Base-by-base conservation (phyloP, 148 eudicot species). In the Bassia scoparia region DNA sequence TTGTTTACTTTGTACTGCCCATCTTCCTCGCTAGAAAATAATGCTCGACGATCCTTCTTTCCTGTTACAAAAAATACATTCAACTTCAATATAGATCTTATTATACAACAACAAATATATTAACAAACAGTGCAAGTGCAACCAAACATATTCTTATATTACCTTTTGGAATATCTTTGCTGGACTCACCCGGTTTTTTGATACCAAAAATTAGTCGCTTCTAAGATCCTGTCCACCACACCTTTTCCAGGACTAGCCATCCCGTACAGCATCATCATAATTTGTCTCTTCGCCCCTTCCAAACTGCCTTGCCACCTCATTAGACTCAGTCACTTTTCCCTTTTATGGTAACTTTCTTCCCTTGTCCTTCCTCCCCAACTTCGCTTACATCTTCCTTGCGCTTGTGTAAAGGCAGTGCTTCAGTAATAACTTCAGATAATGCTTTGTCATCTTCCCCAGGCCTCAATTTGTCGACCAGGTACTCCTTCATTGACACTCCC, bases 381-480 rank as follows among this genome's bases (percentile, higher is more conserved):
- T 2, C 20, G 38, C 68, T 35, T 76, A 44, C 31, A 21, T 69
- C 81, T 34, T 59, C 76, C 74, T 76, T 79, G 26, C 52, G 72
- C 61, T 59, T 80, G 17, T 73, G 75, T 1, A 88, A 44, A 20
- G 83, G 83, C 44, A 78, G 27, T 0, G 83, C 23, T 18, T 77
- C 86, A 0, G 85, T 72, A 6, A 91, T 87, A 38, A 61, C 86
- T 48, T 87, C 80, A 0, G 97, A 89, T 16, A 87, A 58, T 1
- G 79, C 85, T 72, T 76, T 86, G 49, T 91, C 97, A 30, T 89
- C 92, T 7, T 91, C 91, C 0, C 89, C 73, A 0, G 97, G 94
- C 67, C 70, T 89, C 27, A 87, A 59, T 72, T 86, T 91, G 83
- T 89, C 94, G 0, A 61, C 84, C 64, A 89, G 74, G 64, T 87